phyloP scores from a whole-genome alignment of 2,329 filamentous ascomycete genomes.

The Alternaria incomplexa region DNA sequence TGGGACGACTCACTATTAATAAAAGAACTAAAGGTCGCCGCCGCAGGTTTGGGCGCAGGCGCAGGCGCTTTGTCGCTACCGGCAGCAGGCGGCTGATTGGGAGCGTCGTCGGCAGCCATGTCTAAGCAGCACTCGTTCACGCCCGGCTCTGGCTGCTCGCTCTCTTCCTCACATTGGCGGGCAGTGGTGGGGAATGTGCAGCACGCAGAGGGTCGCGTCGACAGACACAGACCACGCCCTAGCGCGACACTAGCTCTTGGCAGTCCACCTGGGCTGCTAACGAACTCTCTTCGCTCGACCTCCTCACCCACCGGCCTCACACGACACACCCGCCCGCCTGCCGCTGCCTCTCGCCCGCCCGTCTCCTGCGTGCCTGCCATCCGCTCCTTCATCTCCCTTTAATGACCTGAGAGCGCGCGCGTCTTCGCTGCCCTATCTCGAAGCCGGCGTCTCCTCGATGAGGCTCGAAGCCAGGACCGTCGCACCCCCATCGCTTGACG shows the following conservation, averaged over 20 bases:
- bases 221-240: conserved; percentile 8
- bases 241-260: conserved; percentile 14
- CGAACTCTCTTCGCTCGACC: conserved; percentile 28
- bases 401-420: conserved; percentile 30
- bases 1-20: conserved; percentile 36
- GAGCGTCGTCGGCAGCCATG: conserved; percentile 39
- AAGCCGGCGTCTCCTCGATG: conserved; percentile 70
- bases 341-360: conserved; percentile 19
- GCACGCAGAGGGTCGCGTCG: conserved; percentile 4
- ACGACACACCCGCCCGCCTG: conserved; percentile 28
- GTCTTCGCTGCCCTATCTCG: conserved; percentile 24
- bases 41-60: conserved; percentile 19
- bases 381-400: conserved; percentile 17
- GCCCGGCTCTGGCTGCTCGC: not conserved
- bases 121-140: not conserved
- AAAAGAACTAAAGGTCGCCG: conserved; percentile 35
- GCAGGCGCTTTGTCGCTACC: conserved; percentile 24
- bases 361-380: conserved; percentile 32
- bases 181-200: not conserved
- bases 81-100: conserved; percentile 14
- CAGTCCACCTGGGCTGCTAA: conserved; percentile 8
- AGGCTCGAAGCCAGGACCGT: conserved; percentile 76
- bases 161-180: not conserved
- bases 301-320: conserved; percentile 31
- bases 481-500: conserved; percentile 77